Percentiles rank a stretch among this genome's conserved stretches.
Conservation (phyloP, 768 basidiomycete genomes). For the Boletus fagicola region DNA sequence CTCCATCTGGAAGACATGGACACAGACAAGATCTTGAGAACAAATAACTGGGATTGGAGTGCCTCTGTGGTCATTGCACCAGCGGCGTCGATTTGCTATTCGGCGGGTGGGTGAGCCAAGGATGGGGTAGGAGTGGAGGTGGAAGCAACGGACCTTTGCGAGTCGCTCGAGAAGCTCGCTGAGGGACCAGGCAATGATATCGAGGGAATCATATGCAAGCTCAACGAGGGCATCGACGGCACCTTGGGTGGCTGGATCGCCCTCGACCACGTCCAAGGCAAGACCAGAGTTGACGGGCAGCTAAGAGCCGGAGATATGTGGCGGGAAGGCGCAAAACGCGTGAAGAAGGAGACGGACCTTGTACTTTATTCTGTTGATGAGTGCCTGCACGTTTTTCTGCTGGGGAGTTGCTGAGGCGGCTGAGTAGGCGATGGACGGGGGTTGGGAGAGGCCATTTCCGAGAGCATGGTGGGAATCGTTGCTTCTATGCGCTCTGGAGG, state of each 20-base stretch:
- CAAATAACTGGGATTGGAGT: slow-evolving; percentile 82
- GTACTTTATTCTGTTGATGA: slow-evolving; percentile 77
- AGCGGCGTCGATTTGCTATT: slow-evolving; percentile 52
- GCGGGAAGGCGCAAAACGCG: not conserved
- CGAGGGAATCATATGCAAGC: slow-evolving; percentile 70
- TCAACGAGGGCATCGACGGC: slow-evolving; percentile 79
- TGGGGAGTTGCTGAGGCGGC: slow-evolving; percentile 54
- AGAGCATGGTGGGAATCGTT: slow-evolving; percentile 57
- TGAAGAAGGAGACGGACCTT: slow-evolving; percentile 50
- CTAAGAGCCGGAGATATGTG: slow-evolving; percentile 38
- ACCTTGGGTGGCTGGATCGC: slow-evolving; percentile 70
- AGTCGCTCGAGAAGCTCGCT: slow-evolving; percentile 76
- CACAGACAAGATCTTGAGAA: slow-evolving; percentile 77
- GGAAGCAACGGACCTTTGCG: slow-evolving; percentile 55
- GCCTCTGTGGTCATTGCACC: slow-evolving; percentile 62
- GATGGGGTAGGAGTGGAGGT: not conserved
- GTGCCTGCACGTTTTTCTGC: slow-evolving; percentile 76
- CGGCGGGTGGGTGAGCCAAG: slow-evolving; percentile 14
- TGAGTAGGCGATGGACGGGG: slow-evolving; percentile 38
- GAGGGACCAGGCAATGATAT: slow-evolving; percentile 77
- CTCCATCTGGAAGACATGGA: slow-evolving; percentile 79
- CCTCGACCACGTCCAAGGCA: slow-evolving; percentile 68
- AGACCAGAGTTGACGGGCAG: slow-evolving; percentile 84
- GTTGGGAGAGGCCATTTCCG: slow-evolving; percentile 33
- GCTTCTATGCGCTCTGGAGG: slow-evolving; percentile 56